Conservation (phyloP, 2,329 filamentous ascomycete genomes). For the Trichoderma arundinaceum region DNA sequence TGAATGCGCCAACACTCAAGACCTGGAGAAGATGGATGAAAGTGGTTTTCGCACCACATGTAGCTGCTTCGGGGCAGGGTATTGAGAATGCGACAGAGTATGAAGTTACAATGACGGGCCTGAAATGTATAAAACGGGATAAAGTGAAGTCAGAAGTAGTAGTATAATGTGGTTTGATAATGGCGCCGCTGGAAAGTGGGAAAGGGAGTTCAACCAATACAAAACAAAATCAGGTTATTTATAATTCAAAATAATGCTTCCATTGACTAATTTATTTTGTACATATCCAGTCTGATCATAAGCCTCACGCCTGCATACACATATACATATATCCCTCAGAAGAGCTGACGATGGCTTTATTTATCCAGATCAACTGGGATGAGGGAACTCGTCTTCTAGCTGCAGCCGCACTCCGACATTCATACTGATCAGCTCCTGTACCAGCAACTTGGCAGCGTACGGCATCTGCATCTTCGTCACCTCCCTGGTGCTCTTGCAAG, state of each 20-base stretch:
- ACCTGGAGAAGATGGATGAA: constrained; percentile 80
- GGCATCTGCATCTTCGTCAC: constrained; percentile 96
- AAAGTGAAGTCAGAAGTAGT: not conserved
- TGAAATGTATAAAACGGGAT: constrained; percentile 46
- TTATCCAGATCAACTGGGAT: constrained; percentile 50
- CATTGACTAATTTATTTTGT: constrained; percentile 7
- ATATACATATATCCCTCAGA: not conserved
- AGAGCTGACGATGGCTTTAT: not conserved
- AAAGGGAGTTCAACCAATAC: not conserved
- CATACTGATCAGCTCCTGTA: constrained; percentile 97
- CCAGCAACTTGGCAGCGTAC: constrained; percentile 93
- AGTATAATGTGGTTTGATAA: not conserved
- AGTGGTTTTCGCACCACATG: constrained; percentile 87
- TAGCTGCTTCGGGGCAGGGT: constrained; percentile 56
- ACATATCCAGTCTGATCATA: constrained; percentile 12
- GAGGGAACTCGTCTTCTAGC: constrained; percentile 91
- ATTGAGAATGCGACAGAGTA: constrained; percentile 67
- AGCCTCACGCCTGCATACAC: not conserved
- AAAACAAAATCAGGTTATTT: not conserved
- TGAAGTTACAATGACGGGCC: constrained; percentile 73
- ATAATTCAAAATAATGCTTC: not conserved
- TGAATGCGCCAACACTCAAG: constrained; percentile 53
- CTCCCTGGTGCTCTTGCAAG: constrained; percentile 81
- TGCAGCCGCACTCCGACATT: constrained; percentile 94
- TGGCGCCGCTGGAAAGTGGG: not conserved